Evolutionary conservation across 1,284 basidiomycete genomes (phyloP).

Genomic region (Dichomitus squalens): DNA sequence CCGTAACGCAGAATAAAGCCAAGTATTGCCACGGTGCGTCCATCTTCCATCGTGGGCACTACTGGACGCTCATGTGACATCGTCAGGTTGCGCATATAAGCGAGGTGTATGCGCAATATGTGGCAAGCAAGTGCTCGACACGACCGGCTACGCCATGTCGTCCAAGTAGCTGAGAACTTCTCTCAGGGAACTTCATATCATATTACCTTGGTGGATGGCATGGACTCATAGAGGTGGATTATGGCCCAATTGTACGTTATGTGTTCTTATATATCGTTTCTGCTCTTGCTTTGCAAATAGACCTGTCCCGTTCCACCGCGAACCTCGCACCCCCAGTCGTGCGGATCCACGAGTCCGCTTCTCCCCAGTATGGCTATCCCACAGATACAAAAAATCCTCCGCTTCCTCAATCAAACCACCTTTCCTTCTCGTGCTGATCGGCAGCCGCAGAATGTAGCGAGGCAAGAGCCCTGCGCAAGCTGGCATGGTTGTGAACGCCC

Average conservation of each 20-base stretch:
- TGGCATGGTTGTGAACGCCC: constrained; percentile 1
- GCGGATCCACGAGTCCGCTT: background rate
- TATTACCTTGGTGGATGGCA: background rate
- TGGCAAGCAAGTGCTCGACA: constrained; percentile 81
- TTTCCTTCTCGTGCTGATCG: constrained; percentile 22
- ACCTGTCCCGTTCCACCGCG: background rate
- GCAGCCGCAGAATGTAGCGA: constrained; percentile 30
- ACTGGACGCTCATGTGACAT: constrained; percentile 8
- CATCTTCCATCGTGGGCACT: background rate
- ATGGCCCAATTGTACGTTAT: constrained; percentile 19
- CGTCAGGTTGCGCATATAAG: constrained; percentile 79
- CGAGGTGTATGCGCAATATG: constrained; percentile 84
- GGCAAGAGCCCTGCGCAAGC: constrained; percentile 31
- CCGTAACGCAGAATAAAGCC: constrained; percentile 78
- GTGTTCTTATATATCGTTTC: constrained; percentile 16
- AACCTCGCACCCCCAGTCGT: no score
- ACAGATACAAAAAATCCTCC: background rate
- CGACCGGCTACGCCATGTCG: constrained; percentile 80
- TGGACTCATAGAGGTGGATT: constrained; percentile 23
- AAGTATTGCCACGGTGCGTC: constrained; percentile 82
- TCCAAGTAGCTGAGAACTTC: constrained; percentile 54
- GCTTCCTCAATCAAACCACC: background rate
- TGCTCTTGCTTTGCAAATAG: background rate
- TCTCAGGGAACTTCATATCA: background rate
- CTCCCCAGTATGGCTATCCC: no score